Evolutionary conservation across 164 flowering plant species (phyloP), one percentile per base, ranked within the genome.

Genomic region (Macadamia integrifolia): DNA sequence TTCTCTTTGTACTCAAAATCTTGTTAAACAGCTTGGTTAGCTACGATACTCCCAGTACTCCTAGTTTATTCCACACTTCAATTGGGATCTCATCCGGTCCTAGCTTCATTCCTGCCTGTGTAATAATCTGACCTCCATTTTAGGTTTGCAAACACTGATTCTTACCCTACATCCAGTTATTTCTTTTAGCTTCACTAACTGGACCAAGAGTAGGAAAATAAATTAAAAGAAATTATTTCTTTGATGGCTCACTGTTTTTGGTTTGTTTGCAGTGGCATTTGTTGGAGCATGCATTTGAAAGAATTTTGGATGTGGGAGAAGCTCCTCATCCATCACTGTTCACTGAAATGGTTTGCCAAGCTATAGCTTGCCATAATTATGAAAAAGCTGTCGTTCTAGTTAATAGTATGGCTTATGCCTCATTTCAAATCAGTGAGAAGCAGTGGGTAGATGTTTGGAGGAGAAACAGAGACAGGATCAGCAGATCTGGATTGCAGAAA

Each of bases 221-320:
- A 28, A 23, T 17, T 7, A 50, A 69, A 40, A 12, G 52, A 17
- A 61, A 17, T 18, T 18, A 50, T 13, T 0, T 8, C 55, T 43
- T 44, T 10, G 9, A 13, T 32, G 6, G 49, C 60, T 52, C 30
- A 18, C 40, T 59, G 17, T 59, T 69, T 58, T 62, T 69, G 57
- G 46, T 74, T 66, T 64, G 6, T n/a, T 32, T 81, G 79, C 85
- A 90, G 98, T 72, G 83, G 68, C 76, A 85, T 81, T 77, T 94
- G 30, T 71, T 94, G 74, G 95, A 94, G 76, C 98, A 94, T 82
- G 90, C 97, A 60, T 90, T 94, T 78, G 90, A 90, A 57, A 60
- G 78, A 7, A 78, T 82, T 56, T 69, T 94, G 78, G 97, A 90
- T 75, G 88, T 86, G 61, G 97, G 88, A 71, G 93, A 88, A 69